Evolutionary conservation across 768 basidiomycete genomes (phyloP).

Genomic region (Mycena albidolilacea): DNA sequence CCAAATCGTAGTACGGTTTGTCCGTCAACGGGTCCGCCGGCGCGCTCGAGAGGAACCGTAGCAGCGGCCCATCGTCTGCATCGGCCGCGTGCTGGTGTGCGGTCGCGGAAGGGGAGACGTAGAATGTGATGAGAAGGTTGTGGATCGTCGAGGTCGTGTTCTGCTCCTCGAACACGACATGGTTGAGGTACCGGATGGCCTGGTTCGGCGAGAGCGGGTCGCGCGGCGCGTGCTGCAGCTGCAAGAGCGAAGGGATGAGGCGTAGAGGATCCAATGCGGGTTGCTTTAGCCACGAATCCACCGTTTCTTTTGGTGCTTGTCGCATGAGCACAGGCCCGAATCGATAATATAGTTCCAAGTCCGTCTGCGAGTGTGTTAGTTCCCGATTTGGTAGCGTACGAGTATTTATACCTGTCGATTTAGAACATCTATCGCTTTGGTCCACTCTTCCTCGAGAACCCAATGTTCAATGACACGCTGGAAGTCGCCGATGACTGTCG

Average conservation of each 20-base stretch:
- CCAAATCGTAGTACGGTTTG: conserved; percentile 95
- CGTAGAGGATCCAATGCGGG: conserved; percentile 84
- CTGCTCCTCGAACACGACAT: conserved; percentile 85
- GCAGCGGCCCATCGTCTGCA: conserved; percentile 80
- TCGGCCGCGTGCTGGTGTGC: conserved; percentile 22
- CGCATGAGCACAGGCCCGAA: conserved; percentile 92
- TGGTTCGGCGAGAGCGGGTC: conserved; percentile 87
- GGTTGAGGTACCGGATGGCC: conserved; percentile 90
- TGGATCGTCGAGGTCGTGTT: conserved; percentile 91
- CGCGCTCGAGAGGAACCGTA: conserved; percentile 87
- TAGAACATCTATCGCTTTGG: conserved; percentile 90
- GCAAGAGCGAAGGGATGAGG: conserved; percentile 91
- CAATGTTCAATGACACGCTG: conserved; percentile 92
- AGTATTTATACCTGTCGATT: conserved; percentile 83
- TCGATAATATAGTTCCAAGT: conserved; percentile 92
- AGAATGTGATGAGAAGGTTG: conserved; percentile 93
- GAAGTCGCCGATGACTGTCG: conserved; percentile 84
- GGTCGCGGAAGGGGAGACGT: conserved; percentile 67
- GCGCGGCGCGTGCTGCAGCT: conserved; percentile 79
- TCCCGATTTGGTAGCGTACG: background rate
- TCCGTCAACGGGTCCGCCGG: conserved; percentile 87
- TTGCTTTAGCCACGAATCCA: conserved; percentile 94
- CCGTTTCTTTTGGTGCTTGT: conserved; percentile 88
- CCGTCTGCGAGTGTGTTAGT: conserved; percentile 63
- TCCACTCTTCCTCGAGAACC: conserved; percentile 94